These are phyloP conservation scores for Tuber melanosporum DNA, from an alignment of 495 filamentous ascomycete genomes.

Conservation along the genomic window DNA sequence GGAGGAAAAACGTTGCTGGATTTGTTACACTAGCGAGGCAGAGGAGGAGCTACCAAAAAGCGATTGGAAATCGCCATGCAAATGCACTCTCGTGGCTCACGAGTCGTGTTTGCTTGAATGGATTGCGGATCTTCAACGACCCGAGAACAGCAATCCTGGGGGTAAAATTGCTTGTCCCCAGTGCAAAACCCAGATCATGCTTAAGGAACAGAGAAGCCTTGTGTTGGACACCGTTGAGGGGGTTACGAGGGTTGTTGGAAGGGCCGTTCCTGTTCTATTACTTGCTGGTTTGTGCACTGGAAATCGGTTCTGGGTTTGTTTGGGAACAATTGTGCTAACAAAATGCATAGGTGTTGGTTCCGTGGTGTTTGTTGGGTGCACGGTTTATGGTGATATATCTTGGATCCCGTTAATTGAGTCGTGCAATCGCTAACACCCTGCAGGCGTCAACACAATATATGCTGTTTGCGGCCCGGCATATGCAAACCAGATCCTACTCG, in stretches of 20 bases:
- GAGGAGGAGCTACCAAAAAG: constrained; percentile 63
- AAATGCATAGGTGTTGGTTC: constrained; percentile 35
- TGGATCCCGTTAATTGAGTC: background rate
- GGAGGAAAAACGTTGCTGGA: constrained; percentile 65
- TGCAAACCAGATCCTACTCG: constrained; percentile 38
- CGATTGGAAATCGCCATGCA: constrained; percentile 80
- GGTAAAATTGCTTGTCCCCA: constrained; percentile 66
- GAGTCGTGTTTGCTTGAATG: constrained; percentile 84
- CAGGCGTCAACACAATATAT: constrained; percentile 42
- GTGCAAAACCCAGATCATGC: constrained; percentile 72
- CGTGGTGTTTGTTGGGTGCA: constrained; percentile 41
- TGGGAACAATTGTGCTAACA: constrained; percentile 19
- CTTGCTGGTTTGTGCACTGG: constrained; percentile 30
- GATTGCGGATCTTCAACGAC: constrained; percentile 74
- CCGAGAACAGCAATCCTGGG: constrained; percentile 50
- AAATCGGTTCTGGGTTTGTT: constrained; percentile 24
- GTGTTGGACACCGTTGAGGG: constrained; percentile 39
- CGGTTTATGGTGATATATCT: constrained; percentile 36
- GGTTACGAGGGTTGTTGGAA: constrained; percentile 35
- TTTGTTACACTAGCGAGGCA: constrained; percentile 74
- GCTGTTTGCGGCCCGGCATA: constrained; percentile 42
- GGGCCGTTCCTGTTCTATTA: constrained; percentile 34
- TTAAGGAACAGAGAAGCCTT: constrained; percentile 46
- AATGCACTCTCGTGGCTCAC: constrained; percentile 82
- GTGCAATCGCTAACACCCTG: background rate